Evolutionary conservation across 2,329 filamentous ascomycete species (phyloP), one percentile per base, ranked within the genome.

Genomic region (Beauveria caledonica): DNA sequence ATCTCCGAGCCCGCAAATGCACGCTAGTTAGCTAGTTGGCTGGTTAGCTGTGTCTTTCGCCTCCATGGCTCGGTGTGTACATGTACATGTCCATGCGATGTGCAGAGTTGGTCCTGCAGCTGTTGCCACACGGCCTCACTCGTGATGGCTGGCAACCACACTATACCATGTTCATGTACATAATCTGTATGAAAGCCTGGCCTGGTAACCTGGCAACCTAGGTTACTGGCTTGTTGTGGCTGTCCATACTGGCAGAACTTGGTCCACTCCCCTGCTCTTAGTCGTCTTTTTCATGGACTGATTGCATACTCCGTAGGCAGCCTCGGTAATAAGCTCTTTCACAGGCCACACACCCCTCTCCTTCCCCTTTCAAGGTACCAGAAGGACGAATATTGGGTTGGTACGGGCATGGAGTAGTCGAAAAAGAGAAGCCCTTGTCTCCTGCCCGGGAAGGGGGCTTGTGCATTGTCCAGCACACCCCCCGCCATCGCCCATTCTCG

Each of bases 271-370:
- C 25, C 7, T 54, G 29, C 27, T 59, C 4, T 17, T 19, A 48
- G 27, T 15, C 27, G 15, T 40, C 42, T 49, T 13, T 19, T 40
- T 39, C 19, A 17, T 42, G 11, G 27, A 36, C 51, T 9, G n/a
- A 56, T 53, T 45, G 33, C 25, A 56, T 50, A n/a, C n/a, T n/a
- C n/a, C n/a, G n/a, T n/a, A 44, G 52, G 52, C 59, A 23, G 59
- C 59, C 59, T 60, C 52, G 52, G 52, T 50, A 56, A 56, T 49
- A 54, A 56, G 8, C 59, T 19, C 50, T 56, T 55, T 60, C 59
- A 60, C 59, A 60, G 51, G 59, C 59, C 45, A 51, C 44, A 55
- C 45, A 19, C 59, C 45, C 45, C 52, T 23, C 42, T 21, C 15
- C 21, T 25, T 45, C 33, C n/a, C 19, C 17, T 10, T 6, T 60